Conservation (phyloP, 805 yeast species). For the Candida gorgasii region DNA sequence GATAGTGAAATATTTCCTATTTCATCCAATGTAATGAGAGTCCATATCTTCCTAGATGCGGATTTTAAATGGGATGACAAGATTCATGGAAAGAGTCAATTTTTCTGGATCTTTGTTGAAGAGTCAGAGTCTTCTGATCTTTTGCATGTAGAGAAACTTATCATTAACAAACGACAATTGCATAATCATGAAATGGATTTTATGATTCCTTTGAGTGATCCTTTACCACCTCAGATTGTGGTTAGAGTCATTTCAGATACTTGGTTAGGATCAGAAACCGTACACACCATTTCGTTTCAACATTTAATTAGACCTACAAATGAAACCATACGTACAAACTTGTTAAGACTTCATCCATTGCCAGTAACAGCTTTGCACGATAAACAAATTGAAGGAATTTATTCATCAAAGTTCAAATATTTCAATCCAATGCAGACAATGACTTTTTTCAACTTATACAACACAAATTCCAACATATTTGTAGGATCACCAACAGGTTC, state of each 20-base stretch:
- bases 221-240: constrained; percentile 85
- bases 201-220: constrained; percentile 88
- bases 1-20: constrained; percentile 87
- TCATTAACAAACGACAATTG: constrained; percentile 60
- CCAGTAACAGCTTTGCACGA: constrained; percentile 81
- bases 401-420: constrained; percentile 67
- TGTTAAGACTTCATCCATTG: constrained; percentile 79
- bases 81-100: constrained; percentile 79
- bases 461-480: constrained; percentile 75
- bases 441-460: constrained; percentile 88
- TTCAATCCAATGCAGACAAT: constrained; percentile 99
- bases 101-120: constrained; percentile 92
- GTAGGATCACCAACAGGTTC: constrained; percentile 99
- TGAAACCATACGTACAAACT: constrained; percentile 80
- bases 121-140: constrained; percentile 74
- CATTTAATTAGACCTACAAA: constrained; percentile 87
- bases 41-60: constrained; percentile 68
- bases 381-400: constrained; percentile 64
- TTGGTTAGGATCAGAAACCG: constrained; percentile 86
- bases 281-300: constrained; percentile 80
- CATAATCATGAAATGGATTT: constrained; percentile 75
- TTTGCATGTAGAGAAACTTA: constrained; percentile 79
- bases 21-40: constrained; percentile 80
- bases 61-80: constrained; percentile 85
- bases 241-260: constrained; percentile 77